Conservation (phyloP, 257 asterid genomes). For the Thymus quinquecostatus region DNA sequence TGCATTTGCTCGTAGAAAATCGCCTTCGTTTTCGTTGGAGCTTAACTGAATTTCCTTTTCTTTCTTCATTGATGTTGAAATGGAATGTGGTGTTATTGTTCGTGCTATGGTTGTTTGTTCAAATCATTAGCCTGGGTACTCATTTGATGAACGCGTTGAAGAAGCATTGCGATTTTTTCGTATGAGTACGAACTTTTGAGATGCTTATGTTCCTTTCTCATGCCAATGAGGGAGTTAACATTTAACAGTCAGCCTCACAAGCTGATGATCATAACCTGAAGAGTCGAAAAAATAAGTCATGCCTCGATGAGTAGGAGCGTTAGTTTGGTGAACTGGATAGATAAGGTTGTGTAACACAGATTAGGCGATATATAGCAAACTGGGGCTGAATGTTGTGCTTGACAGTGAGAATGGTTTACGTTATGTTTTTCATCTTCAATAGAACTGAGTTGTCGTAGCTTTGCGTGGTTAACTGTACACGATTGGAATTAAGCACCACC, state of each 20-base stretch:
- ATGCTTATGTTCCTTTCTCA: constrained; percentile 6
- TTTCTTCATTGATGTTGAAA: not conserved
- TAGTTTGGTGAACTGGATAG: not conserved
- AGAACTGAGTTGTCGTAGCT: not conserved
- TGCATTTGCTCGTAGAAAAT: not conserved
- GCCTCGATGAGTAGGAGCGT: not conserved
- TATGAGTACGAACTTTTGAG: too few species aligned
- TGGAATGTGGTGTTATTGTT: not conserved
- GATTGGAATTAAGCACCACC: constrained; percentile 9
- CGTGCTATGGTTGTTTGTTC: not conserved
- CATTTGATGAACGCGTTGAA: constrained; percentile 14
- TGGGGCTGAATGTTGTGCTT: not conserved
- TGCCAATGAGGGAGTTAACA: not conserved
- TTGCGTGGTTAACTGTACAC: constrained; percentile 7
- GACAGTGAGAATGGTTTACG: not conserved
- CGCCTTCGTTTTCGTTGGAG: not conserved
- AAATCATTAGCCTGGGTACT: not conserved
- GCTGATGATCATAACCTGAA: not conserved
- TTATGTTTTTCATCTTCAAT: not conserved
- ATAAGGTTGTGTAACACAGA: not conserved
- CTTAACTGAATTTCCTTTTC: not conserved
- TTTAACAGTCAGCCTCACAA: not conserved
- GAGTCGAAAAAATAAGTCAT: not conserved
- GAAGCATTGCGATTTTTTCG: not conserved
- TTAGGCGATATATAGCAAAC: not conserved